A percentile compares a stretch with the other conserved stretches of the same genome.
Evolutionary conservation across 805 yeast species (phyloP).

Genomic region (Ascoidea asiatica): DNA sequence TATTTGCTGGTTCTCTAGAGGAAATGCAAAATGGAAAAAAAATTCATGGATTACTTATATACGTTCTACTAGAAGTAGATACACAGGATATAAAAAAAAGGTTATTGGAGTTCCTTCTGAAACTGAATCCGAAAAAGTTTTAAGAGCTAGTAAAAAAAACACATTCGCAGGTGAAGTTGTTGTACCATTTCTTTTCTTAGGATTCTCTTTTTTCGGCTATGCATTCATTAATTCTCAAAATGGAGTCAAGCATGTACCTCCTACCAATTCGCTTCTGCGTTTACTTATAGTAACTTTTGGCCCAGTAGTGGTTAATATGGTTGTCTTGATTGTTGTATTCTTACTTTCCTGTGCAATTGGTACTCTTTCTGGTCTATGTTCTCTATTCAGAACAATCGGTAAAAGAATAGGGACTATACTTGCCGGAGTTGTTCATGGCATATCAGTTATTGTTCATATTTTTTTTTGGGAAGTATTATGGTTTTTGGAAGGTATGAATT

Average conservation of each 20-base stretch:
- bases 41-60: constrained; percentile 34
- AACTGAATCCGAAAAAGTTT: constrained; percentile 27
- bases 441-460: constrained; percentile 80
- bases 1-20: constrained; percentile 29
- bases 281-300: constrained; percentile 29
- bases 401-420: not conserved
- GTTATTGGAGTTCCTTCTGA: constrained; percentile 23
- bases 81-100: constrained; percentile 42
- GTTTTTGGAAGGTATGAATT: constrained; percentile 90
- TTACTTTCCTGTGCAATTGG: constrained; percentile 30
- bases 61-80: constrained; percentile 35
- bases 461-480: constrained; percentile 90
- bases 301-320: constrained; percentile 33
- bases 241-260: constrained; percentile 20
- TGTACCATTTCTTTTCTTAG: constrained; percentile 22
- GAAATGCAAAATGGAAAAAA: constrained; percentile 26
- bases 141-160: constrained; percentile 34
- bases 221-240: constrained; percentile 41
- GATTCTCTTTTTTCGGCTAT: constrained; percentile 30
- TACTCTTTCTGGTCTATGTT: constrained; percentile 26
- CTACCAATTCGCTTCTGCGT: constrained; percentile 29
- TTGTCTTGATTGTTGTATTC: constrained; percentile 24
- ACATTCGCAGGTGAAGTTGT: constrained; percentile 26
- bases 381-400: constrained; percentile 12
- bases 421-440: constrained; percentile 42